These are phyloP conservation scores for Candida yuanshanica DNA, from an alignment of 805 yeast genomes.

Conservation along the genomic window DNA sequence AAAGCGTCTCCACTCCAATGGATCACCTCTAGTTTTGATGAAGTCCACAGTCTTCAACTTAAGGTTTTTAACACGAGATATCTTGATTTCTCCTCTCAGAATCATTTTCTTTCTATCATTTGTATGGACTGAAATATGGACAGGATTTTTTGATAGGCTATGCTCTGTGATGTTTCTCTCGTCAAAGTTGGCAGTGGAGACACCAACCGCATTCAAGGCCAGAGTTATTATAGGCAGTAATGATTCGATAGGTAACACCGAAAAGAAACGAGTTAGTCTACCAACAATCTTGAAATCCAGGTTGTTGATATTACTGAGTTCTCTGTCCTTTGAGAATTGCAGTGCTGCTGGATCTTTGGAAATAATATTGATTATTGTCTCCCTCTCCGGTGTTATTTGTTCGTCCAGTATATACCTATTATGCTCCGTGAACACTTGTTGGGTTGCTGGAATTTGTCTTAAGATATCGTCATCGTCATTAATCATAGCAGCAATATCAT, in stretches of 20 bases:
- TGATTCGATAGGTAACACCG: conserved; percentile 37
- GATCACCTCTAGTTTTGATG: conserved; percentile 55
- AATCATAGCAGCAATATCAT: conserved; percentile 36
- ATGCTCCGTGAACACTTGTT: conserved; percentile 35
- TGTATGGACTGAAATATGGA: conserved; percentile 27
- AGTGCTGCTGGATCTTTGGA: conserved; percentile 46
- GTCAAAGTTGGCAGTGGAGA: conserved; percentile 22
- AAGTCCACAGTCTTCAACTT: conserved; percentile 47
- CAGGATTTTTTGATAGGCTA: conserved; percentile 4
- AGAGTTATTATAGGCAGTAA: conserved; percentile 37
- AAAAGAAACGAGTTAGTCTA: conserved; percentile 48
- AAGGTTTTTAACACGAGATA: conserved; percentile 33
- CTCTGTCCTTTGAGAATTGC: conserved; percentile 34
- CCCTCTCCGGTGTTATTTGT: conserved; percentile 21
- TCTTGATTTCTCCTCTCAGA: conserved; percentile 41
- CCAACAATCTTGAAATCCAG: conserved; percentile 29
- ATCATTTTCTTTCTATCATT: conserved; percentile 40
- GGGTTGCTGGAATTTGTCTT: conserved; percentile 31
- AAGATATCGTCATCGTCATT: conserved; percentile 27
- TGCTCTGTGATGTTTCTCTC: conserved; percentile 8
- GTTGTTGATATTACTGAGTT: neutral
- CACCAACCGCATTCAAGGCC: conserved; percentile 38
- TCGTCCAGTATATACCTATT: conserved; percentile 26
- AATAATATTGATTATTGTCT: conserved; percentile 32
- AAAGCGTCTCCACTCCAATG: conserved; percentile 66